Evolutionary conservation across 2,329 filamentous ascomycete species (phyloP), one percentile per base, ranked within the genome.

Genomic region (Diaporthe amygdali): DNA sequence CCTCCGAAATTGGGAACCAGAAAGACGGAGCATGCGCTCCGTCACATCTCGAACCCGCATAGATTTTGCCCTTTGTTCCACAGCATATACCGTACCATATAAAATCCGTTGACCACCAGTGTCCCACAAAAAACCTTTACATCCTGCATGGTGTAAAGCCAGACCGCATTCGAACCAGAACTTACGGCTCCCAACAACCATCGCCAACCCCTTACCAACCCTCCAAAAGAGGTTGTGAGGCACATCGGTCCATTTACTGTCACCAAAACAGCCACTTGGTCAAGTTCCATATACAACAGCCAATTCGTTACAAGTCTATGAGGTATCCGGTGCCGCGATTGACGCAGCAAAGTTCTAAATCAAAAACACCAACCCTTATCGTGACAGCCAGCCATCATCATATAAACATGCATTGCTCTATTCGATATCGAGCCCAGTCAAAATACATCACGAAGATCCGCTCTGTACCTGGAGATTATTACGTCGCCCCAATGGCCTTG

Each of bases 401-500:
- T 59, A 39, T 10, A 46, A 27, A 17, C 37, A 54, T 52, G 64
- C 66, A 17, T 49, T 68, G 20, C 27, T 34, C 7, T 20, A 41
- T 20, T 41, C 41, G 1, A 30, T 10, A 14, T 14, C 15, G 37
- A 14, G 37, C 37, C 10, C 15, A 14, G 37, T 32, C 27, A 37
- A 37, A 32, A 34, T 41, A 22, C 37, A 41, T 27, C 20, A n/a
- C 17, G 37, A 10, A 47, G 14, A n/a, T 27, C 10, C 6, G 32
- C 52, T 34, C n/a, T 59, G 22, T n/a, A 25, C 15, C 32, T 25
- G 25, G n/a, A 32, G n/a, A 39, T 2, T 15, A 56, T 64, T 64
- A 72, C 22, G 71, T 72, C 30, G 68, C 68, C 46, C 71, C 71
- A 47, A 72, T 72, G 39, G 71, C 47, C 55, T 72, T 71, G 44